These are phyloP conservation scores for Fusarium chaquense DNA, from an alignment of 2,329 filamentous ascomycete genomes.

Conservation along the genomic window DNA sequence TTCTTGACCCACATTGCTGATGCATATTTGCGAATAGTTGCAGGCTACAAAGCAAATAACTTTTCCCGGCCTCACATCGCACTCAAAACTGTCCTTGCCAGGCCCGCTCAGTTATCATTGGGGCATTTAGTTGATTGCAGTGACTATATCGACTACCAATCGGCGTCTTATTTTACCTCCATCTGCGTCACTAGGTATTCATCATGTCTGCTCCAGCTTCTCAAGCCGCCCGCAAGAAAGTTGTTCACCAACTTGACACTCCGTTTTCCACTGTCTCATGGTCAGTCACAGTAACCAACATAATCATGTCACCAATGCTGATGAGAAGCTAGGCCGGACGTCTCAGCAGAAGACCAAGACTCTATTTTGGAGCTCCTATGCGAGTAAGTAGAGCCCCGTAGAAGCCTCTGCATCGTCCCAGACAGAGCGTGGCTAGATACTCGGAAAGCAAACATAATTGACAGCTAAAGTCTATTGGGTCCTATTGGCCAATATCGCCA, in stretches of 20 bases:
- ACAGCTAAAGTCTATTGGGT: slow-evolving; percentile 64
- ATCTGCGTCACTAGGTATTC: background rate
- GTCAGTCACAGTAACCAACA: slow-evolving; percentile 54
- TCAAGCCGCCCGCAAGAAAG: slow-evolving; percentile 61
- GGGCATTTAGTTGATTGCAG: background rate
- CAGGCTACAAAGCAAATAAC: background rate
- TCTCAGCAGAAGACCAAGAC: slow-evolving; percentile 69
- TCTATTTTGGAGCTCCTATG: slow-evolving; percentile 75
- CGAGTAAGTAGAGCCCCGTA: slow-evolving; percentile 62
- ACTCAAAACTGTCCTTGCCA: background rate
- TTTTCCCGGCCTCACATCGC: slow-evolving; percentile 10
- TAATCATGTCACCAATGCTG: background rate
- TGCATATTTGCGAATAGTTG: slow-evolving; percentile 30
- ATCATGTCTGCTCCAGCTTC: slow-evolving; percentile 46
- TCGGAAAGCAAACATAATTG: slow-evolving; percentile 12
- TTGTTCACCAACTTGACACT: slow-evolving; percentile 73
- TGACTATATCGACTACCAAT: background rate
- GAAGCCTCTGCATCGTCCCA: background rate
- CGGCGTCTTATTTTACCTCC: background rate
- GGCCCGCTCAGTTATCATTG: background rate
- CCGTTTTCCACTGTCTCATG: slow-evolving; percentile 72
- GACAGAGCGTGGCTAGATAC: background rate
- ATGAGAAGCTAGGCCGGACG: slow-evolving; percentile 65
- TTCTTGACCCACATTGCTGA: slow-evolving; percentile 25
- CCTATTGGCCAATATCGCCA: slow-evolving; percentile 73